Evolutionary conservation across 352 stramenopile species (phyloP), one percentile per base, ranked within the genome.

Genomic region (Pythium periplocum): DNA sequence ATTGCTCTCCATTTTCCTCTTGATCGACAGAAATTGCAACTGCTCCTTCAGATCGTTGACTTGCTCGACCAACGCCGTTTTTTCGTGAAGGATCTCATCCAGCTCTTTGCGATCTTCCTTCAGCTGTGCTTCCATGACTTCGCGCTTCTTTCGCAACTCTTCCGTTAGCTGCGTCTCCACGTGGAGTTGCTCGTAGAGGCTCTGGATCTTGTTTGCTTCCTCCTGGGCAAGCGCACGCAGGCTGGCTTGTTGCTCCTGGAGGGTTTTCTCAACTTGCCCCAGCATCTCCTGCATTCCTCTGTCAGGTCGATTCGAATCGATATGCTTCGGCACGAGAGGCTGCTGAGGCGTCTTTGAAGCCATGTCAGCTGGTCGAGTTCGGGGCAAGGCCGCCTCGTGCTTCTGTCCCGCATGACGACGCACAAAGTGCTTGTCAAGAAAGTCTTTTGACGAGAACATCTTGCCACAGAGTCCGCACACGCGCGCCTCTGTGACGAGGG

Each of bases 381-480:
- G 17, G 17, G 17, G 17, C 17, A 26, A 0, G 17, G 17, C 17
- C 17, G 17, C 17, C 17, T 26, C 17, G 17, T 26, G 17, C 6
- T 69, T 53, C 11, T 75, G 62, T 17, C 59, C 64, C 34, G 55
- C 9, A 64, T 91, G 81, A 11, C 81, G 58, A 26, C 81, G 54
- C 32, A 72, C 44, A n/a, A 73, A 48, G 53, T 91, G 81, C n/a
- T 84, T 83, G 3, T 83, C 68, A 17, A 91, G 58, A 60, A 75
- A 91, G 32, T 65, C 59, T 11, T 61, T 43, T 1, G 81, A 85
- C 17, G 75, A 83, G 33, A 91, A 91, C 48, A 88, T 53, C 50
- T 89, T 87, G 1, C 78, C 81, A 54, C 78, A 91, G 36, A 73
- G 70, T 12, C 55, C 60, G 66, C 78, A 91, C 6, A 83, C 63